Percentiles rank a stretch among this genome's conserved stretches.
These are phyloP conservation scores for Pinus albicaulis DNA, from an alignment of 75 land plant genomes.

Conservation along the genomic window DNA sequence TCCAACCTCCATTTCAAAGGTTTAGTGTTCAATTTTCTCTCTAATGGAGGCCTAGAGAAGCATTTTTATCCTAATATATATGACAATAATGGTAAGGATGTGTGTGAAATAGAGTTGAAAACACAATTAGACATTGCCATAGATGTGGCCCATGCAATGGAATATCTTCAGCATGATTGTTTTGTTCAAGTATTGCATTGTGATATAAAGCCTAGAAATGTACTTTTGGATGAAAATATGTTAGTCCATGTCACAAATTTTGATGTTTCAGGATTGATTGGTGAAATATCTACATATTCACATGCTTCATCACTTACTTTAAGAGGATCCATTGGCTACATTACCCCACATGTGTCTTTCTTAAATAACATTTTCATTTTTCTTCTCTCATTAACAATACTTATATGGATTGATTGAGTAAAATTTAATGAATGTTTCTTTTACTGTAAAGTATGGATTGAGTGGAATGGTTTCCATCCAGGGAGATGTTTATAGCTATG, in stretches of 20 bases:
- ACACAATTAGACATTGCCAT: constrained; percentile 27
- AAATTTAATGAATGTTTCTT: not conserved
- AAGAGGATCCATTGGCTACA: not conserved
- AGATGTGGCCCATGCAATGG: constrained; percentile 30
- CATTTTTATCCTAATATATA: not conserved
- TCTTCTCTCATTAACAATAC: not conserved
- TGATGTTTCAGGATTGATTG: not conserved
- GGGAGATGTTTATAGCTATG: constrained; percentile 36
- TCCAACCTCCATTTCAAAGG: not conserved
- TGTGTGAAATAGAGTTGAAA: not conserved
- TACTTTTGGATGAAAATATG: constrained; percentile 3
- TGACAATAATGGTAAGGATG: not conserved
- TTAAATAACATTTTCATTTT: not conserved
- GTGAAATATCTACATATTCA: not conserved
- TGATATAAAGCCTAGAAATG: constrained; percentile 9
- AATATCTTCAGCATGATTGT: constrained; percentile 31
- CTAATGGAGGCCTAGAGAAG: constrained; percentile 1
- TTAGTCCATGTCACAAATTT: not conserved
- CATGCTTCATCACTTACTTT: not conserved
- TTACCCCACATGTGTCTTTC: not conserved
- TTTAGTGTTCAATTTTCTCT: not conserved
- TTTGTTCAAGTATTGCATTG: constrained; percentile 4
- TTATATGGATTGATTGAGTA: not conserved
- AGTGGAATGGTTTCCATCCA: constrained; percentile 13
- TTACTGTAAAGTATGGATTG: constrained; percentile 21